These are phyloP conservation scores for Colletotrichum melonis DNA, from an alignment of 2,329 filamentous ascomycete genomes.

Conservation along the genomic window DNA sequence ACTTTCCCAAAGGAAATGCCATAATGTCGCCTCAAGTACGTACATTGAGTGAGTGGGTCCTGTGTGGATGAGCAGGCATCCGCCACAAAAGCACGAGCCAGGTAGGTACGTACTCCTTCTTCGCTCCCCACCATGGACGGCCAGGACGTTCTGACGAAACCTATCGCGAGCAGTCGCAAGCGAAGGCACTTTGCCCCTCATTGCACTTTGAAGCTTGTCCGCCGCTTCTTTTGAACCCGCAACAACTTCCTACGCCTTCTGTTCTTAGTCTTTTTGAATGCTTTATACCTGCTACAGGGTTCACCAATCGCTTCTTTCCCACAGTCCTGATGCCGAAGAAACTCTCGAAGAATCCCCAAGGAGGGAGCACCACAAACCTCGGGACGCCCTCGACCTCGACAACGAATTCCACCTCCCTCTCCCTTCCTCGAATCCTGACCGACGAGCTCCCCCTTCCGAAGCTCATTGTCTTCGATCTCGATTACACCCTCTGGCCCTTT, in stretches of 20 bases:
- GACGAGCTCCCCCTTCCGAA: conserved; percentile 79
- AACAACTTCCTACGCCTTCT: background rate
- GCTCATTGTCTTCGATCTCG: conserved; percentile 92
- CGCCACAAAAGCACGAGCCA: background rate
- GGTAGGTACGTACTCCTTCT: background rate
- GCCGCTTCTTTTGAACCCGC: background rate
- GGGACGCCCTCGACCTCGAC: conserved; percentile 39
- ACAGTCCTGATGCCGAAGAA: conserved; percentile 45
- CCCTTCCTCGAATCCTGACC: conserved; percentile 56
- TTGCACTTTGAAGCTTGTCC: background rate
- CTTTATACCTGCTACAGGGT: background rate
- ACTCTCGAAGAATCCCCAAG: conserved; percentile 41
- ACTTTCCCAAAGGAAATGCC: background rate
- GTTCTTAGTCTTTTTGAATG: background rate
- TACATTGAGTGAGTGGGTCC: background rate
- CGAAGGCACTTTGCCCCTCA: conserved; percentile 1
- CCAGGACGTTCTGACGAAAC: conserved; percentile 10
- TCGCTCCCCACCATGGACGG: background rate
- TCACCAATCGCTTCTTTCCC: background rate
- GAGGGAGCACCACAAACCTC: conserved; percentile 40
- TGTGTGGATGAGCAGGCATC: background rate
- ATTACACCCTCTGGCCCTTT: conserved; percentile 99
- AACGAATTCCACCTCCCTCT: conserved; percentile 37
- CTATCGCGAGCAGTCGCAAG: background rate
- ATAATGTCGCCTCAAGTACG: background rate